phyloP scores from a whole-genome alignment of 805 yeast species.

The Saturnispora zaruensis region DNA sequence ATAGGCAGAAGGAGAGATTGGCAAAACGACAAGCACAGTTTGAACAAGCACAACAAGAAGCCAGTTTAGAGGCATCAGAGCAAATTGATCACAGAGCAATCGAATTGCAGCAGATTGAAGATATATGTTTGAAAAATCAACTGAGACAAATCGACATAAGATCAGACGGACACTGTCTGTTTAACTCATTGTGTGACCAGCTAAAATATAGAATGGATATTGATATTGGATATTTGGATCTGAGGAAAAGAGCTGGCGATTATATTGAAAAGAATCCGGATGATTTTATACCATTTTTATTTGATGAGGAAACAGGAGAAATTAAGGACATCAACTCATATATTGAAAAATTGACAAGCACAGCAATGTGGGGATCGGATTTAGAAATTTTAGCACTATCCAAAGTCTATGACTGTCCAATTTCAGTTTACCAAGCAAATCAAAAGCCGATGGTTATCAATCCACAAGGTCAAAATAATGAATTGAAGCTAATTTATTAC shows the following conservation, averaged over 20 bases:
- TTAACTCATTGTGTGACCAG: conserved; percentile 80
- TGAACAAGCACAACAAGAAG: conserved; percentile 54
- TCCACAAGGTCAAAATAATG: conserved; percentile 45
- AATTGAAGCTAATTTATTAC: conserved; percentile 68
- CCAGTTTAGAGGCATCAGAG: conserved; percentile 56
- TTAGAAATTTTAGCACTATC: conserved; percentile 81
- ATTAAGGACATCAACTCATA: conserved; percentile 61
- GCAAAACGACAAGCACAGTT: conserved; percentile 70
- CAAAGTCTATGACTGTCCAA: conserved; percentile 59
- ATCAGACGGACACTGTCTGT: conserved; percentile 94
- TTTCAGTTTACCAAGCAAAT: conserved; percentile 73
- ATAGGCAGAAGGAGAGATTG: conserved; percentile 76
- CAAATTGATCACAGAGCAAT: conserved; percentile 62
- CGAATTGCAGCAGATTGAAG: conserved; percentile 59
- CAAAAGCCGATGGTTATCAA: conserved; percentile 58
- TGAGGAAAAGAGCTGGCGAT: conserved; percentile 57
- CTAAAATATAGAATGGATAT: conserved; percentile 42
- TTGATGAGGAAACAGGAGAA: conserved; percentile 66
- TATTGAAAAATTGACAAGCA: conserved; percentile 55
- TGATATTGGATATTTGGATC: conserved; percentile 35
- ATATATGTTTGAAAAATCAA: conserved; percentile 39
- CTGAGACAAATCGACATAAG: conserved; percentile 58
- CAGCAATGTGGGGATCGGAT: conserved; percentile 96
- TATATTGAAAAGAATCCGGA: conserved; percentile 59
- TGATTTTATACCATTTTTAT: conserved; percentile 71